These are phyloP conservation scores for Saururus chinensis DNA, from an alignment of 164 flowering plant species.

Conservation along the genomic window DNA sequence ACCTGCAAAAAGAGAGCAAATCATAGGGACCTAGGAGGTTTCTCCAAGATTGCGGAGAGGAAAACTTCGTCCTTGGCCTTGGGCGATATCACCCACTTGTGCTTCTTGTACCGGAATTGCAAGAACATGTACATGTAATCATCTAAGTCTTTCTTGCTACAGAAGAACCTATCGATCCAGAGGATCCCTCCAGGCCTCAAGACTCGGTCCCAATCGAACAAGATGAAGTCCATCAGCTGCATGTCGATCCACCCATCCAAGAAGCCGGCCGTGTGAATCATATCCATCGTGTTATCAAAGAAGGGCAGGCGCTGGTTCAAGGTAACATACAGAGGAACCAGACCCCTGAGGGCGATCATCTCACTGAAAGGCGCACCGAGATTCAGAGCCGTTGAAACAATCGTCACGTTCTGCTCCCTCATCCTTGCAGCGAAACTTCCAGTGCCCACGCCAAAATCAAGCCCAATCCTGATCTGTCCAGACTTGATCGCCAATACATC, in stretches of 20 bases:
- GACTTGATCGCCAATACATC: conserved; percentile 69
- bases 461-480: conserved; percentile 71
- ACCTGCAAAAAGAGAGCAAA: neutral
- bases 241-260: conserved; percentile 87
- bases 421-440: conserved; percentile 91
- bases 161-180: conserved; percentile 82
- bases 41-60: conserved; percentile 84
- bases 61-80: conserved; percentile 68
- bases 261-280: conserved; percentile 80
- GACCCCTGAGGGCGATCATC: conserved; percentile 80
- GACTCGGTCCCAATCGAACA: conserved; percentile 86
- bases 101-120: conserved; percentile 88
- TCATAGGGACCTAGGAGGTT: conserved; percentile 71
- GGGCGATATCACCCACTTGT: conserved; percentile 62
- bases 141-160: conserved; percentile 60
- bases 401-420: conserved; percentile 71
- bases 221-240: conserved; percentile 61
- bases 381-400: conserved; percentile 71
- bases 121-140: conserved; percentile 91
- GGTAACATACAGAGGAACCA: conserved; percentile 67
- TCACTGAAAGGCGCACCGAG: conserved; percentile 94
- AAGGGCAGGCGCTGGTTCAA: conserved; percentile 81
- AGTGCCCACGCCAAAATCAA: conserved; percentile 70
- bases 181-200: conserved; percentile 86
- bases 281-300: conserved; percentile 88